Evolutionary conservation across 345 rosid genomes (phyloP), one percentile per base, ranked within the genome.

Genomic region (Streptanthus diversifolius): DNA sequence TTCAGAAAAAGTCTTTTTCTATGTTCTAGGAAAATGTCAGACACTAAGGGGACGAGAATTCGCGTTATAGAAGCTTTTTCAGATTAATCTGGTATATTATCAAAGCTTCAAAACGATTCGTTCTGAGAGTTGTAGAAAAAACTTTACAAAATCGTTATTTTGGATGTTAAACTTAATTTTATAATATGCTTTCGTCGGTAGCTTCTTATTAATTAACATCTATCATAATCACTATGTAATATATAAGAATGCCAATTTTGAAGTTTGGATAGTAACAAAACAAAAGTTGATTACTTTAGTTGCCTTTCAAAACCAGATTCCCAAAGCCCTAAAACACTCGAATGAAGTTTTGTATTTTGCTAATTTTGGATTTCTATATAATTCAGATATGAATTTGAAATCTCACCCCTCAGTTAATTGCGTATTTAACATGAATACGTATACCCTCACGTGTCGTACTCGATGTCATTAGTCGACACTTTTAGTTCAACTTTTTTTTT

Each of bases 351-450:
- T 76, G 74, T 70, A 55, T 45, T 45, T 70, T 70, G 75, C 75
- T 55, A 76, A 55, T 63, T 63, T 35, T 15, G 35, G 71, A 53
- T 76, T 35, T n/a, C 53, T 69, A 39, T 21, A 53, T 35, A 51
- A 22, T 69, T 63, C 68, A 69, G 70, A 61, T 30, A 30, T 68
- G 79, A 68, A 62, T 45, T 56, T 7, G 74, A 76, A 54, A 70
- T 63, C 66, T 70, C 61, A 70, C 66, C 71, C 75, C 61, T 70
- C 71, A 17, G 80, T 70, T 75, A 76, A 76, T 63, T 76, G 37
- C 80, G 75, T 51, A 55, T 64, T 70, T 45, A 33, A 76, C 75
- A 70, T 70, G 75, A 13, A 63, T 76, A 76, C 80, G 75, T 70
- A 70, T 69, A 55, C 41, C 32, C n/a, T n/a, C 54, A 63, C 53